Conservation (phyloP, 2,329 filamentous ascomycete genomes). For the Stachybotrys elegans region DNA sequence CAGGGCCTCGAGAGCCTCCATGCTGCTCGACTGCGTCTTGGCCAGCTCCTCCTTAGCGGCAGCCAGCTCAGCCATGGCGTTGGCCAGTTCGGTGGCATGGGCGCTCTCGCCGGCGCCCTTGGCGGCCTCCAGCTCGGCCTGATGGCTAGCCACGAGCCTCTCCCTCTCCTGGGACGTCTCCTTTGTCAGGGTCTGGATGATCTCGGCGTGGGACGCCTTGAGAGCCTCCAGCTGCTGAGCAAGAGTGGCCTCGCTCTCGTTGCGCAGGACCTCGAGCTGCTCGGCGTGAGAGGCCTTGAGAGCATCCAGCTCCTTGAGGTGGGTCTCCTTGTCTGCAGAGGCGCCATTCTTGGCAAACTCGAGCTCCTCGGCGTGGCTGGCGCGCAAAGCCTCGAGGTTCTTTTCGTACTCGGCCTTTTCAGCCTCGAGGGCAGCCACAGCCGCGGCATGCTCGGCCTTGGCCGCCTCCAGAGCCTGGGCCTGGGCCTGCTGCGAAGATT, state of each 20-base stretch:
- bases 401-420: constrained; percentile 50
- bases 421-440: constrained; percentile 41
- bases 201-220: constrained; percentile 37
- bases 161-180: constrained; percentile 34
- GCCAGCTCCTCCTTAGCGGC: constrained; percentile 29
- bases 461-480: constrained; percentile 44
- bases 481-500: constrained; percentile 50
- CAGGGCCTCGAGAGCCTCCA: constrained; percentile 38
- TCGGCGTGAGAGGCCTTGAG: constrained; percentile 51
- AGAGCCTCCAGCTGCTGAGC: constrained; percentile 36
- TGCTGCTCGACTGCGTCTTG: constrained; percentile 36
- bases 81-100: constrained; percentile 25
- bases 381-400: constrained; percentile 49
- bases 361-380: constrained; percentile 54
- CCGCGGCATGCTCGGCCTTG: constrained; percentile 37
- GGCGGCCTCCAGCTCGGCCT: constrained; percentile 22
- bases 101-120: constrained; percentile 23
- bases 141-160: constrained; percentile 21
- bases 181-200: constrained; percentile 36
- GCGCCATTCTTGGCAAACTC: constrained; percentile 50
- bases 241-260: constrained; percentile 33
- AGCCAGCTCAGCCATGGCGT: constrained; percentile 22
- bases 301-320: constrained; percentile 46
- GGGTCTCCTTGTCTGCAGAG: constrained; percentile 43
- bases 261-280: constrained; percentile 39